These are phyloP conservation scores for Fusarium subtropicale DNA, from an alignment of 2,329 filamentous ascomycete genomes.

Conservation along the genomic window DNA sequence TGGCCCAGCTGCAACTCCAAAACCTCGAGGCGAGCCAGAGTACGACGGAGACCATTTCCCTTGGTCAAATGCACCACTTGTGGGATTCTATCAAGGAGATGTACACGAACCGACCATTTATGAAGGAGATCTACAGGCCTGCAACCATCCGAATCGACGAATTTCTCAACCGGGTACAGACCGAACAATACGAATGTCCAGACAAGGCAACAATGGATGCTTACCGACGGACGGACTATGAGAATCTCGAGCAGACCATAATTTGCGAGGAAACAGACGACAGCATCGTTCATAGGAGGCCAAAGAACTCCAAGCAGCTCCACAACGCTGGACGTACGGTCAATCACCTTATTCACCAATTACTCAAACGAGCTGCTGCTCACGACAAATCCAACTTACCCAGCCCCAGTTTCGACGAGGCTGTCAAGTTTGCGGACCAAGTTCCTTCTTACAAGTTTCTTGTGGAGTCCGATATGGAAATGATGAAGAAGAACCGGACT, in stretches of 20 bases:
- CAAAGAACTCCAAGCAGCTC: slow-evolving; percentile 46
- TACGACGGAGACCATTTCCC: slow-evolving; percentile 11
- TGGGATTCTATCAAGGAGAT: slow-evolving; percentile 51
- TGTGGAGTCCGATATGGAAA: slow-evolving; percentile 44
- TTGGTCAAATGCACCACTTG: slow-evolving; percentile 49
- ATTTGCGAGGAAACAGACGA: slow-evolving; percentile 46
- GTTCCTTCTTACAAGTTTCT: slow-evolving; percentile 43
- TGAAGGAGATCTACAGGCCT: slow-evolving; percentile 53
- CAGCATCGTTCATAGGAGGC: slow-evolving; percentile 34
- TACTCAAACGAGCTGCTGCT: slow-evolving; percentile 47
- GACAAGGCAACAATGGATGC: slow-evolving; percentile 37
- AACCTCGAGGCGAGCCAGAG: slow-evolving; percentile 37
- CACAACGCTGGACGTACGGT: slow-evolving; percentile 45
- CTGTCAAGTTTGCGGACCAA: slow-evolving; percentile 38
- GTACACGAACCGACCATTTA: slow-evolving; percentile 50
- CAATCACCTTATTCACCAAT: slow-evolving; percentile 46
- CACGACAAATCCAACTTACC: slow-evolving; percentile 37
- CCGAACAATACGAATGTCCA: slow-evolving; percentile 48
- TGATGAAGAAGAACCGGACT: slow-evolving; percentile 44
- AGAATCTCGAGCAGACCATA: slow-evolving; percentile 48
- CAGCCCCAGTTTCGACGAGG: slow-evolving; percentile 49
- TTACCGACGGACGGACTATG: slow-evolving; percentile 47
- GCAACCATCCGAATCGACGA: slow-evolving; percentile 46
- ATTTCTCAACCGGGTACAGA: slow-evolving; percentile 45
- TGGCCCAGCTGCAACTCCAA: slow-evolving; percentile 55